Conservation (phyloP, 2,329 filamentous ascomycete species). For the Zymoseptoria brevis region DNA sequence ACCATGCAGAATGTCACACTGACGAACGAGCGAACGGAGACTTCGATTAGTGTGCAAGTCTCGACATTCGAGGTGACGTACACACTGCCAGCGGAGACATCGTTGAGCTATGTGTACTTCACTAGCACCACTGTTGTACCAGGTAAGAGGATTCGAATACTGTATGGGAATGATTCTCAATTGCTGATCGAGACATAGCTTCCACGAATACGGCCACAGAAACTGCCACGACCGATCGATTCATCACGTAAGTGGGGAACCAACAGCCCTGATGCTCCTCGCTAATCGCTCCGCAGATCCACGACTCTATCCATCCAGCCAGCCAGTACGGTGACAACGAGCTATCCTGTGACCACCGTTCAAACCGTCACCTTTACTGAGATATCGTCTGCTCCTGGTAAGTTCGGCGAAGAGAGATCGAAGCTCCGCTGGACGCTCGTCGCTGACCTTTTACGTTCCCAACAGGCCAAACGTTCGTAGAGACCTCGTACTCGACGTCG, state of each 20-base stretch:
- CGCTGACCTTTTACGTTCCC: background rate
- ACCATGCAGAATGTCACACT: background rate
- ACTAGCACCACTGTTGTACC: background rate
- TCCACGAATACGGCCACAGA: background rate
- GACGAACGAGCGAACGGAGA: background rate
- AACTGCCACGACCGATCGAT: background rate
- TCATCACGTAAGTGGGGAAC: background rate
- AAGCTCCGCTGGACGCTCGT: background rate
- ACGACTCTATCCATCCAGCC: background rate
- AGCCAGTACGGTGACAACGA: background rate
- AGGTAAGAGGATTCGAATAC: background rate
- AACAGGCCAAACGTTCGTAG: background rate
- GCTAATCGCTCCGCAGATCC: background rate
- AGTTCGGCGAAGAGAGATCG: background rate
- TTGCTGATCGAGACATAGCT: background rate
- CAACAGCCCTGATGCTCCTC: background rate
- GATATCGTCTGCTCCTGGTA: background rate
- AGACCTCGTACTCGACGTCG: background rate
- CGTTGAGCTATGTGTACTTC: background rate
- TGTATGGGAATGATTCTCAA: background rate
- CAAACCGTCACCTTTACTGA: background rate
- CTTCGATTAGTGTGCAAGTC: background rate
- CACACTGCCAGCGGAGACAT: background rate
- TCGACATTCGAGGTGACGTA: background rate
- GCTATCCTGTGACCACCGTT: background rate